A percentile compares a stretch with the other conserved stretches of the same genome.
Conservation (phyloP, 805 yeast genomes). For the Schwanniomyces polymorphus region DNA sequence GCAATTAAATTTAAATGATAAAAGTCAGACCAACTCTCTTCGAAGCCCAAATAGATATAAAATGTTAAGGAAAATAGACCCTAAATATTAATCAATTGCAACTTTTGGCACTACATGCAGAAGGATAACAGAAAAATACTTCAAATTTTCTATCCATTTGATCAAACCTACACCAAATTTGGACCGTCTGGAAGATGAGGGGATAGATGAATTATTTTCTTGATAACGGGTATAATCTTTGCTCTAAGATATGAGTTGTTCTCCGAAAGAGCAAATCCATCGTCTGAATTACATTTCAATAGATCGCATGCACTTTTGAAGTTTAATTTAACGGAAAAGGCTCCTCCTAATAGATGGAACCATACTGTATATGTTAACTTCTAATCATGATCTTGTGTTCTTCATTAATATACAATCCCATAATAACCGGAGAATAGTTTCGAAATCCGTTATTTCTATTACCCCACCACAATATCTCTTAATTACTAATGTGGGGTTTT, state of each 20-base stretch:
- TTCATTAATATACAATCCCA: no score
- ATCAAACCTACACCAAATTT: constrained; percentile 18
- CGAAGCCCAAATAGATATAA: constrained; percentile 1
- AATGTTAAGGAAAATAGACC: constrained; percentile 7
- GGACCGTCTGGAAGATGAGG: constrained; percentile 9
- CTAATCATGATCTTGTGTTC: no score
- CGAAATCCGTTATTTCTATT: background rate
- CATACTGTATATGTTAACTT: no score
- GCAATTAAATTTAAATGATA: constrained; percentile 6
- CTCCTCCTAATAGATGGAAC: constrained; percentile 15
- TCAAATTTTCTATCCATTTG: constrained; percentile 20
- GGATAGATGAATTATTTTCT: constrained; percentile 18
- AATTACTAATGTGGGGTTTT: background rate
- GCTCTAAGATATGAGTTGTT: constrained; percentile 17
- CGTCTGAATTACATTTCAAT: constrained; percentile 17
- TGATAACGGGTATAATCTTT: constrained; percentile 20
- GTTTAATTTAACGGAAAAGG: constrained; percentile 19
- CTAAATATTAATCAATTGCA: constrained; percentile 1
- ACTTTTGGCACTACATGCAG: constrained; percentile 15
- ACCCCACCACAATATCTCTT: background rate
- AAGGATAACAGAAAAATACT: constrained; percentile 17
- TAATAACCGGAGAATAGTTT: background rate
- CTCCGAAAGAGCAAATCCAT: constrained; percentile 3
- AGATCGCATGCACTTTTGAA: constrained; percentile 15
- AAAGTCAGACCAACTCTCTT: background rate